Percentiles rank a stretch among this genome's conserved stretches.
Conservation (phyloP, 108 stramenopile species). For the Fistulifera pelliculosa region DNA sequence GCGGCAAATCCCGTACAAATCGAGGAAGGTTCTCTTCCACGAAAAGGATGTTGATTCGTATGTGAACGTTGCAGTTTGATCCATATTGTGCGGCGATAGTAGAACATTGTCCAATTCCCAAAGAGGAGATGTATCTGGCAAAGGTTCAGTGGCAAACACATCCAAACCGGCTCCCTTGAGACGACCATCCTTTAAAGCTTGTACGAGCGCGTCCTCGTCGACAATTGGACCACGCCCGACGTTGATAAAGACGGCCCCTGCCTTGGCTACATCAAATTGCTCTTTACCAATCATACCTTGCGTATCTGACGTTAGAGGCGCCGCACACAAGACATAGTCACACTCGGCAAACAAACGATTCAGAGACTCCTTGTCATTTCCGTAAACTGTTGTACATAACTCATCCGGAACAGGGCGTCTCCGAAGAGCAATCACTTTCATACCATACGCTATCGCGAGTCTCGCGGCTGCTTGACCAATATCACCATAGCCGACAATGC, state of each 20-base stretch:
- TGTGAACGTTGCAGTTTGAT: slow-evolving; percentile 53
- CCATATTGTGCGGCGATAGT: slow-evolving; percentile 68
- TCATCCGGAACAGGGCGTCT: slow-evolving; percentile 50
- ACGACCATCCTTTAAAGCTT: slow-evolving; percentile 44
- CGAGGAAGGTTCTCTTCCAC: slow-evolving; percentile 48
- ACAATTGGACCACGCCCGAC: slow-evolving; percentile 84
- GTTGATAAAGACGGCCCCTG: slow-evolving; percentile 77
- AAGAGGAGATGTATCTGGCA: slow-evolving; percentile 55
- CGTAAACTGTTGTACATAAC: slow-evolving; percentile 49
- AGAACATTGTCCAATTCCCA: slow-evolving; percentile 83
- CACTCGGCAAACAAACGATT: slow-evolving; percentile 40
- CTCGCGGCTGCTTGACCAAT: slow-evolving; percentile 37
- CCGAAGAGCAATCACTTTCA: slow-evolving; percentile 51
- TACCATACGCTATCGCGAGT: slow-evolving; percentile 36
- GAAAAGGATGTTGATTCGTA: slow-evolving; percentile 46
- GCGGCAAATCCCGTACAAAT: slow-evolving; percentile 17
- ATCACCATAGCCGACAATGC: slow-evolving; percentile 84
- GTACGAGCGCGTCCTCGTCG: slow-evolving; percentile 73
- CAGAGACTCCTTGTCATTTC: slow-evolving; percentile 25
- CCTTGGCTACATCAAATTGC: slow-evolving; percentile 53
- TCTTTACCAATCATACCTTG: slow-evolving; percentile 46
- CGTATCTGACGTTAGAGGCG: slow-evolving; percentile 73
- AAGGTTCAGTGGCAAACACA: slow-evolving; percentile 77
- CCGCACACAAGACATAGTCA: slow-evolving; percentile 73
- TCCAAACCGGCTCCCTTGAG: slow-evolving; percentile 83